Evolutionary conservation across 129 eudicot genomes (phyloP).

Genomic region (Tanacetum coccineum): DNA sequence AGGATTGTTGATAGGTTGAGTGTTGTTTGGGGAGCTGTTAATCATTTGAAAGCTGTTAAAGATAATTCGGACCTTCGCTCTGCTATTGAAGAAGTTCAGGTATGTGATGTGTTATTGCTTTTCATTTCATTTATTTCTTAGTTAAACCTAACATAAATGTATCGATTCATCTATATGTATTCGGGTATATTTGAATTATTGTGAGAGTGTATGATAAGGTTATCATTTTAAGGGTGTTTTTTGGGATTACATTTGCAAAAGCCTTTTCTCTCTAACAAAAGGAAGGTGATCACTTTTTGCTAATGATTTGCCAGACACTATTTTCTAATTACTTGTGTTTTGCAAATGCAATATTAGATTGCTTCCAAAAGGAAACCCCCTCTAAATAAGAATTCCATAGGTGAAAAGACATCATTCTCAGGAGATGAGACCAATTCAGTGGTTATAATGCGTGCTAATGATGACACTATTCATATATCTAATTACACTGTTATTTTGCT

Average conservation of each 20-base stretch:
- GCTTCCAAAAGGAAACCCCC: too few species aligned
- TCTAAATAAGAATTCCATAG: too few species aligned
- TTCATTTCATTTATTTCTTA: constrained; percentile 4
- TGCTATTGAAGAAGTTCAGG: constrained; percentile 97
- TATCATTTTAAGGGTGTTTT: background rate
- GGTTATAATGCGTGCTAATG: too few species aligned
- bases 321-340: too few species aligned
- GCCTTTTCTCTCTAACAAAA: too few species aligned
- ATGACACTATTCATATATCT: too few species aligned
- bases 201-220: background rate
- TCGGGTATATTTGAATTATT: background rate
- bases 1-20: constrained; percentile 61
- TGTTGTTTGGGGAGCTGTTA: constrained; percentile 92
- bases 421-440: too few species aligned
- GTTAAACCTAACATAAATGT: background rate
- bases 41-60: constrained; percentile 85
- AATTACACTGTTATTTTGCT: too few species aligned
- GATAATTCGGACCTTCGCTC: constrained; percentile 86
- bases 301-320: too few species aligned
- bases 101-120: constrained; percentile 9
- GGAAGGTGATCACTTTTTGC: too few species aligned
- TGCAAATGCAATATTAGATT: too few species aligned
- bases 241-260: background rate
- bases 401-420: too few species aligned
- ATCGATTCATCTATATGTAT: background rate